A percentile compares a stretch with the other conserved stretches of the same genome.
phyloP scores from a whole-genome alignment of 164 flowering plant genomes.

The Tetracentron sinense region DNA sequence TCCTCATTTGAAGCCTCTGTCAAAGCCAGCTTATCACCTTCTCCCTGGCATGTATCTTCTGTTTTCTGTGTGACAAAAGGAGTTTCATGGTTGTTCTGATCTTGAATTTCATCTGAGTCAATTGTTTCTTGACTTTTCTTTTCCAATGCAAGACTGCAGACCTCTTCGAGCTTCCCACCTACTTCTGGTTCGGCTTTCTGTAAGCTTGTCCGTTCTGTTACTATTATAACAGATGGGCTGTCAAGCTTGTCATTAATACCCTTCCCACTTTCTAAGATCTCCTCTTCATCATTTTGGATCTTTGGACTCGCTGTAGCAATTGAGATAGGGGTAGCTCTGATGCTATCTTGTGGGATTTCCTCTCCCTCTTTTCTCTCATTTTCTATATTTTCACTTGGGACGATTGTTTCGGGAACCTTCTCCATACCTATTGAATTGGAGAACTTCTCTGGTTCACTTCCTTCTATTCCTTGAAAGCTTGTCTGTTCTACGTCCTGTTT shows the following conservation, averaged over 20 bases:
- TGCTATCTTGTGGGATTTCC: conserved; percentile 3
- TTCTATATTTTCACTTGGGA: conserved; percentile 13
- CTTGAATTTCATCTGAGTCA: conserved; percentile 8
- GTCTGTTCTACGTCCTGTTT: conserved; percentile 12
- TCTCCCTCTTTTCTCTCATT: conserved; percentile 15
- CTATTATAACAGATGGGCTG: not conserved
- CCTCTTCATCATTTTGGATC: conserved; percentile 13
- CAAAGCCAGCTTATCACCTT: not conserved
- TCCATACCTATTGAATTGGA: not conserved
- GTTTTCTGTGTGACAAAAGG: not conserved
- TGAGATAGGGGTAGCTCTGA: conserved; percentile 5
- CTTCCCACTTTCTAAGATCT: not conserved
- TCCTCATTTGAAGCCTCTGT: conserved; percentile 4
- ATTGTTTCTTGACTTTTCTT: not conserved
- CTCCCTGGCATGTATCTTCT: conserved; percentile 8
- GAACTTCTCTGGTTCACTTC: conserved; percentile 10
- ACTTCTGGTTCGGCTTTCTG: not conserved
- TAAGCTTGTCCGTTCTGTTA: not conserved
- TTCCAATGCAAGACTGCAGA: not conserved
- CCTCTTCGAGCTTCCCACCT: not conserved
- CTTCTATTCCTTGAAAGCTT: conserved; percentile 6
- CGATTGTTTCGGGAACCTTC: conserved; percentile 10
- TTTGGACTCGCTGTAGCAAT: not conserved
- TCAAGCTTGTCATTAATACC: conserved; percentile 3
- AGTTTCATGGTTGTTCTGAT: conserved; percentile 2